phyloP scores from a whole-genome alignment of 148 eudicot genomes.

The Chenopodium quinoa region DNA sequence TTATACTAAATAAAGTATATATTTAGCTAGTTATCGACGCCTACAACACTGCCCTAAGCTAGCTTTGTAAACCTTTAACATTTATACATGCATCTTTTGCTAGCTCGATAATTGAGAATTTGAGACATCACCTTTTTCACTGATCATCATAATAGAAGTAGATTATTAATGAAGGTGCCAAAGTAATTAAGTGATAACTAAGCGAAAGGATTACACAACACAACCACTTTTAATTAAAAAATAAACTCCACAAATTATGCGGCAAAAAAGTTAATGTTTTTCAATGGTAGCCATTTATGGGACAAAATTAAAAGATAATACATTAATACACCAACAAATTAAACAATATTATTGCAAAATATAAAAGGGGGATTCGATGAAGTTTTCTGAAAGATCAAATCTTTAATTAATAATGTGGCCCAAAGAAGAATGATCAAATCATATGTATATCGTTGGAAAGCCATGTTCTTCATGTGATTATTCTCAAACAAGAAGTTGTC shows the following conservation, averaged over 20 bases:
- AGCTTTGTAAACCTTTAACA: too few species aligned
- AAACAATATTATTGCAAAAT: not conserved
- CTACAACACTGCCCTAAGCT: too few species aligned
- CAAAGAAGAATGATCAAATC: conserved; percentile 21
- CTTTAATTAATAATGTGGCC: not conserved
- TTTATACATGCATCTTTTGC: too few species aligned
- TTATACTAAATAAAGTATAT: too few species aligned
- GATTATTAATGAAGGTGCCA: too few species aligned
- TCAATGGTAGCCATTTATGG: conserved; percentile 11
- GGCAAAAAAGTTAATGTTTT: conserved; percentile 12
- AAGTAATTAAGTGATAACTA: conserved; percentile 3
- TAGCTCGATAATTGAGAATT: too few species aligned
- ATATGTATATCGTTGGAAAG: conserved; percentile 24
- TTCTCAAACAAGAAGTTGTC: conserved; percentile 12
- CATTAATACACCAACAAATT: not conserved
- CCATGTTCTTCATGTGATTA: conserved; percentile 32
- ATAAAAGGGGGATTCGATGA: not conserved
- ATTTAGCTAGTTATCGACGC: too few species aligned
- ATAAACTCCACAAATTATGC: conserved; percentile 14
- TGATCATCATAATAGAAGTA: not conserved
- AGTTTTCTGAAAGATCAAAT: not conserved
- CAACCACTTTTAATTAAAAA: not conserved
- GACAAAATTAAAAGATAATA: conserved; percentile 1
- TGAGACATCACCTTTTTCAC: not conserved
- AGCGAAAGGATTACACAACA: not conserved